Conservation (phyloP, 2,329 filamentous ascomycete species). For the Hypoxylon sp. region DNA sequence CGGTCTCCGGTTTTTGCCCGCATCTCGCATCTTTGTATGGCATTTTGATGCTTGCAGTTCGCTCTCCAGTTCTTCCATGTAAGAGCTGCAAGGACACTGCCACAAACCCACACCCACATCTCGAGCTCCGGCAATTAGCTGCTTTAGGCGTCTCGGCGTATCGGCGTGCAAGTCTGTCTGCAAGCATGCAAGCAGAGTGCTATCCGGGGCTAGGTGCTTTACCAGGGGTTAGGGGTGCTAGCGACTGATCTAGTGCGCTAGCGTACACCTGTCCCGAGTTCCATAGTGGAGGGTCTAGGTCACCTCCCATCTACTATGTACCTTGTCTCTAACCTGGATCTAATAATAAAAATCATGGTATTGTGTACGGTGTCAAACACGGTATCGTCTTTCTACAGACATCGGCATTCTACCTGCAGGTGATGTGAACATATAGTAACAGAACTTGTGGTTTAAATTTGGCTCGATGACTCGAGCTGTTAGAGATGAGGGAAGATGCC, state of each 20-base stretch:
- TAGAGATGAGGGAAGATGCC: neutral
- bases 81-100: conserved; percentile 35
- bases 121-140: conserved; percentile 39
- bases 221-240: conserved; percentile 15
- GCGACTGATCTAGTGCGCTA: conserved; percentile 24
- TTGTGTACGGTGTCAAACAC: conserved; percentile 27
- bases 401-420: neutral
- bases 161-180: conserved; percentile 16
- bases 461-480: conserved; percentile 4
- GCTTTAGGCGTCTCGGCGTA: conserved; percentile 36
- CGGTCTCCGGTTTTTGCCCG: conserved; percentile 28
- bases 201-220: conserved; percentile 22
- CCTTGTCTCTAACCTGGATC: conserved; percentile 30
- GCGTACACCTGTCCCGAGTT: conserved; percentile 43
- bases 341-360: conserved; percentile 32
- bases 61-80: neutral
- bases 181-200: conserved; percentile 24
- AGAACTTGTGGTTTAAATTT: neutral
- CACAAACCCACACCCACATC: conserved; percentile 36
- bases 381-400: neutral
- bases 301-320: conserved; percentile 11
- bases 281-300: conserved; percentile 40
- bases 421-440: neutral
- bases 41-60: conserved; percentile 20
- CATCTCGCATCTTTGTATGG: conserved; percentile 27